Percentiles rank a stretch among this genome's conserved stretches.
Evolutionary conservation across 495 filamentous ascomycete species (phyloP).

Genomic region (Lophium mytilinum): DNA sequence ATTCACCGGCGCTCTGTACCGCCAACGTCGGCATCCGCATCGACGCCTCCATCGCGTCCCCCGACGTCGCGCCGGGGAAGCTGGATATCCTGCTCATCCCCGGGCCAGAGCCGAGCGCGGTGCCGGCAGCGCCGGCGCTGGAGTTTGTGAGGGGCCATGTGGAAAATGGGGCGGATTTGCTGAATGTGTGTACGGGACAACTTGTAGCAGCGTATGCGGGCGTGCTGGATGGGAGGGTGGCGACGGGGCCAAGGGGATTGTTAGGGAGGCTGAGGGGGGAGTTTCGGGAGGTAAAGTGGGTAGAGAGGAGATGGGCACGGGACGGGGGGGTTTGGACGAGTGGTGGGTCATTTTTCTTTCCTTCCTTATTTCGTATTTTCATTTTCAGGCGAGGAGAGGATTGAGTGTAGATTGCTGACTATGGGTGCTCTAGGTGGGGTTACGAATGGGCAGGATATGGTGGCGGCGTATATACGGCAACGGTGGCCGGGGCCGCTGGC

Average conservation of each 20-base stretch:
- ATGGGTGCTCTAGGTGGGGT: constrained; percentile 41
- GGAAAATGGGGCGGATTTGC: constrained; percentile 7
- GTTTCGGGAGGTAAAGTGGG: constrained; percentile 12
- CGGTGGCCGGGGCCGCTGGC: constrained; percentile 41
- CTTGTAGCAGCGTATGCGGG: constrained; percentile 19
- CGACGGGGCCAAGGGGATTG: constrained; percentile 9
- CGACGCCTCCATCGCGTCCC: constrained; percentile 8
- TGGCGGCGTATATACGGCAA: constrained; percentile 45
- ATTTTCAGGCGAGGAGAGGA: neutral
- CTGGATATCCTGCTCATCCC: constrained; percentile 22
- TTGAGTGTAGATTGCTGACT: neutral
- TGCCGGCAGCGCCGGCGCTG: constrained; percentile 7
- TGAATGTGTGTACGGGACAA: constrained; percentile 18
- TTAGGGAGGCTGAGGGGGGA: constrained; percentile 6
- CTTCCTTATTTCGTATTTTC: neutral
- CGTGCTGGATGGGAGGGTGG: constrained; percentile 18
- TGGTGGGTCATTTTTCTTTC: constrained; percentile 38
- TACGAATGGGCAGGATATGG: constrained; percentile 56
- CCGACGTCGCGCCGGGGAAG: constrained; percentile 11
- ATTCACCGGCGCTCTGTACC: constrained; percentile 1
- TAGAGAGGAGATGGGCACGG: constrained; percentile 7
- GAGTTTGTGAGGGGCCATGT: constrained; percentile 19
- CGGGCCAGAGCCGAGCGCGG: constrained; percentile 8
- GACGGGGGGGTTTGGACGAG: constrained; percentile 27
- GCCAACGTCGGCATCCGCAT: constrained; percentile 4